phyloP scores from a whole-genome alignment of 2,329 filamentous ascomycete genomes.

The Ustulina deusta region DNA sequence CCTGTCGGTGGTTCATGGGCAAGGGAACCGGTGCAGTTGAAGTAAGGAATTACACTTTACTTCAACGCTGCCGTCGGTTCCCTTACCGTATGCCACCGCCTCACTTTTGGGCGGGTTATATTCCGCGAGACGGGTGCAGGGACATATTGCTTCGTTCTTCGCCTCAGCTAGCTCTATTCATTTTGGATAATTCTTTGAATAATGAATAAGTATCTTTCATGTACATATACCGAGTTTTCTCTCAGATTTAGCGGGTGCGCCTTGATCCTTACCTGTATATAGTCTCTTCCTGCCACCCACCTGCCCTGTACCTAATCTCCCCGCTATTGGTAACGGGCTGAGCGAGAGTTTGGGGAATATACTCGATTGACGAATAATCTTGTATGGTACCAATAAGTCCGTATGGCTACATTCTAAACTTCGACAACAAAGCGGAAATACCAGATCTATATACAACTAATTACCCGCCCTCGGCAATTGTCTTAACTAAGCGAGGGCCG shows the following conservation, averaged over 20 bases:
- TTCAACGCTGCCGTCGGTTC: not conserved
- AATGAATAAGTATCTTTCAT: not conserved
- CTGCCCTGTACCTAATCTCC: too few relatives aligned
- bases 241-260: not conserved
- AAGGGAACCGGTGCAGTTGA: not conserved
- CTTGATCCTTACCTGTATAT: not conserved
- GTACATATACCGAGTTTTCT: not conserved
- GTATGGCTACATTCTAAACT: too few relatives aligned
- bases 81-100: not conserved
- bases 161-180: not conserved
- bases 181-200: not conserved
- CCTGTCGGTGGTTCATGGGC: not conserved
- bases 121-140: not conserved
- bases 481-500: too few relatives aligned
- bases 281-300: not conserved
- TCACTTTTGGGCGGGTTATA: not conserved
- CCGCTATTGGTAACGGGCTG: too few relatives aligned
- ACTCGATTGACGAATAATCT: too few relatives aligned
- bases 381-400: too few relatives aligned
- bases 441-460: too few relatives aligned
- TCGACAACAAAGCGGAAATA: too few relatives aligned
- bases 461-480: too few relatives aligned
- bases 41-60: not conserved
- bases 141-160: not conserved
- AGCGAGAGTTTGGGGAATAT: too few relatives aligned